Conservation (phyloP, 805 yeast species). For the Wickerhamiella domercqiae region DNA sequence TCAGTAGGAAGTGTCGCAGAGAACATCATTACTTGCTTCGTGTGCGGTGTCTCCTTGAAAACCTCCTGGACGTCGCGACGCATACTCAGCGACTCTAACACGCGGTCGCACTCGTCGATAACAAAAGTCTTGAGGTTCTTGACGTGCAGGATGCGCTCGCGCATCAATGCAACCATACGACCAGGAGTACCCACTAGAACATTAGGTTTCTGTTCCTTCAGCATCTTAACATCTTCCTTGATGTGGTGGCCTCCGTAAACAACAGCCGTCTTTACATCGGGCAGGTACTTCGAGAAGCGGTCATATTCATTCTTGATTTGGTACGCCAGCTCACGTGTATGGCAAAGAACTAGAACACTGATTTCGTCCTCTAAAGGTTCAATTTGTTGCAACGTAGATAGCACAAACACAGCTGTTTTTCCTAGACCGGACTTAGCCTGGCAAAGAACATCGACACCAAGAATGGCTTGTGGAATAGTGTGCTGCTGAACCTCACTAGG, state of each 20-base stretch:
- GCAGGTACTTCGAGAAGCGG: conserved; percentile 96
- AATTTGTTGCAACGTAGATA: conserved; percentile 89
- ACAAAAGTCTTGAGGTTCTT: conserved; percentile 87
- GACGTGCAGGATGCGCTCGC: conserved; percentile 77
- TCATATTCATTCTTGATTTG: conserved; percentile 95
- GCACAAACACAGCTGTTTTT: conserved; percentile 94
- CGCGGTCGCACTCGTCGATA: conserved; percentile 97
- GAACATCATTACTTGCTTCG: conserved; percentile 98
- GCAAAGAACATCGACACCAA: conserved; percentile 94
- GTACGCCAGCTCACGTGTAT: conserved; percentile 96
- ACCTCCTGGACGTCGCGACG: conserved; percentile 97
- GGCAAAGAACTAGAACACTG: conserved; percentile 86
- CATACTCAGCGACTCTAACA: conserved; percentile 80
- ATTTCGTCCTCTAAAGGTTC: conserved; percentile 97
- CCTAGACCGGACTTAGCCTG: conserved; percentile 99
- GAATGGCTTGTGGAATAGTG: conserved; percentile 93
- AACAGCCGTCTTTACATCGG: conserved; percentile 92
- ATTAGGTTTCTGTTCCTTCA: conserved; percentile 91
- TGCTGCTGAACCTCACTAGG: conserved; percentile 99
- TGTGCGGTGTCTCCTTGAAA: conserved; percentile 94
- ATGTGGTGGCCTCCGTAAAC: conserved; percentile 93
- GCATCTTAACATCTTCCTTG: conserved; percentile 67
- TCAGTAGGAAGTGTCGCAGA: conserved; percentile 91
- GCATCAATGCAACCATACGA: conserved; percentile 83
- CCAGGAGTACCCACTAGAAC: conserved; percentile 98